Percentiles rank a stretch among this genome's conserved stretches.
Evolutionary conservation across 495 filamentous ascomycete species (phyloP).

Genomic region (Penicillium egyptiacum): DNA sequence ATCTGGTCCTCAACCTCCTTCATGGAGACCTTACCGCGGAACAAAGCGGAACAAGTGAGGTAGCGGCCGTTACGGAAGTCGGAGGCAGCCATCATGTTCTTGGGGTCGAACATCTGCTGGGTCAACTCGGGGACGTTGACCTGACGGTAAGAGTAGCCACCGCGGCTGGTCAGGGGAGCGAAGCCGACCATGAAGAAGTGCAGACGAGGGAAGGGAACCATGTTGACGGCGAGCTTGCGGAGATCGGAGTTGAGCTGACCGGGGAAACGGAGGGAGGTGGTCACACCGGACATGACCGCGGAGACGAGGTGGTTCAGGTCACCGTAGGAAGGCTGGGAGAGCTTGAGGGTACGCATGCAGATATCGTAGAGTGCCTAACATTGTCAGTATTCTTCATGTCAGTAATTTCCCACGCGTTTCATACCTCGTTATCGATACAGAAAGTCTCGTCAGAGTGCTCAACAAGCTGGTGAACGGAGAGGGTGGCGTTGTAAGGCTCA

Average conservation of each 20-base stretch:
- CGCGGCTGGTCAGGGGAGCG: constrained; percentile 95
- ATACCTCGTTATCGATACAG: constrained; percentile 99
- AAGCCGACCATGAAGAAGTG: constrained; percentile 99
- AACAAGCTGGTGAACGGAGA: constrained; percentile 98
- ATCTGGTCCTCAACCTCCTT: constrained; percentile 99
- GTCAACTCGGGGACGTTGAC: constrained; percentile 97
- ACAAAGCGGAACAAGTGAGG: constrained; percentile 99
- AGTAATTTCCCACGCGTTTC: constrained; percentile 11
- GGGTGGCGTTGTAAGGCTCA: constrained; percentile 99
- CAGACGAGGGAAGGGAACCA: constrained; percentile 99
- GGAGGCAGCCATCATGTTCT: constrained; percentile 99
- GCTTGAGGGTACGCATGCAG: constrained; percentile 99
- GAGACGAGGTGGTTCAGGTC: constrained; percentile 99
- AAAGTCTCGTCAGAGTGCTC: constrained; percentile 99
- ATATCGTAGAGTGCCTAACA: constrained; percentile 93
- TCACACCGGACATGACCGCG: constrained; percentile 99
- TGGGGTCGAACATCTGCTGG: constrained; percentile 99
- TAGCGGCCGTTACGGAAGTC: constrained; percentile 99
- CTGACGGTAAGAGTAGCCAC: constrained; percentile 92
- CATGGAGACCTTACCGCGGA: constrained; percentile 99
- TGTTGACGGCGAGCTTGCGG: constrained; percentile 99
- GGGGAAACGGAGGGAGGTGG: constrained; percentile 97
- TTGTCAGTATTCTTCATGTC: constrained; percentile 21
- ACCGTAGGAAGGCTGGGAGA: constrained; percentile 96
- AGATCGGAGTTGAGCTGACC: constrained; percentile 99